A percentile compares a stretch with the other conserved stretches of the same genome.
phyloP scores from a whole-genome alignment of 2,329 filamentous ascomycete genomes.

The Ophiostoma triangulosporum region DNA sequence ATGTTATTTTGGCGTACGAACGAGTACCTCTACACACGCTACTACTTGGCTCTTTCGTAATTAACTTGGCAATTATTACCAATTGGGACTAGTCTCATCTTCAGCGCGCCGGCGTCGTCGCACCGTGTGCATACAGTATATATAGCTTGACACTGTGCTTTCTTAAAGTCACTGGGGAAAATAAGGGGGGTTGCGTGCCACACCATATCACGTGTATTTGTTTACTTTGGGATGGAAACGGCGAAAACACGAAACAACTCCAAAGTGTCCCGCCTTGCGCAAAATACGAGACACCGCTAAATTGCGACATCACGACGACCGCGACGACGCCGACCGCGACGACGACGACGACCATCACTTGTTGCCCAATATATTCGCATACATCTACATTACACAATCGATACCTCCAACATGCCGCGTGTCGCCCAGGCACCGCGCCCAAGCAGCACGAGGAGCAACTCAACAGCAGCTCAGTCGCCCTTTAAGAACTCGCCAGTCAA shows the following conservation, averaged over 20 bases:
- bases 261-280: background rate
- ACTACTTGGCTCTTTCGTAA: background rate
- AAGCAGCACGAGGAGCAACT: constrained; percentile 22
- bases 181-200: constrained; percentile 1
- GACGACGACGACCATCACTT: background rate
- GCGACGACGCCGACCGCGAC: background rate
- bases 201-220: constrained; percentile 14
- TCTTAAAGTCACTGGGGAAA: background rate
- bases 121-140: background rate
- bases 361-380: background rate
- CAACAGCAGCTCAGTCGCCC: constrained; percentile 36
- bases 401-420: constrained; percentile 35
- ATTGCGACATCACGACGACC: background rate
- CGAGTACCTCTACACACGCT: background rate
- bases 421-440: constrained; percentile 41
- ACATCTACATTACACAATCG: constrained; percentile 1
- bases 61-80: background rate
- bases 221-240: constrained; percentile 16
- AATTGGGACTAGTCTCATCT: background rate
- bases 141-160: background rate
- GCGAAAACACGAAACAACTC: constrained; percentile 7
- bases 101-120: background rate
- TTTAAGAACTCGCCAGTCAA: constrained; percentile 47
- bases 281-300: background rate
- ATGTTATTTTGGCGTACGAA: background rate